phyloP scores from a whole-genome alignment of 2,329 filamentous ascomycete genomes.

The Teratosphaeria destructans region DNA sequence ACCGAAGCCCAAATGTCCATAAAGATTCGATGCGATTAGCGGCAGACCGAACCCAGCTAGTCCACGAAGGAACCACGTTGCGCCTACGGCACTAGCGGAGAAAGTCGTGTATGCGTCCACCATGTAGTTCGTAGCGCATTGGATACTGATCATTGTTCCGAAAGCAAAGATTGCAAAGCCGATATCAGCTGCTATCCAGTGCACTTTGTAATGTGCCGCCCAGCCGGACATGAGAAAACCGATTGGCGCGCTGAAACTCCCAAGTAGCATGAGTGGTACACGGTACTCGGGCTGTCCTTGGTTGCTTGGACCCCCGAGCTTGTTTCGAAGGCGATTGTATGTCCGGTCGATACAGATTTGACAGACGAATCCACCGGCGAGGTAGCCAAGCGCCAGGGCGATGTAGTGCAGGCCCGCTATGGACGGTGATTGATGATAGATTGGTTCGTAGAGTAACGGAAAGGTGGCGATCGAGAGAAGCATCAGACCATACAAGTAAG shows the following conservation, averaged over 20 bases:
- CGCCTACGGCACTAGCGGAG: constrained; percentile 37
- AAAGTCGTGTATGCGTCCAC: constrained; percentile 38
- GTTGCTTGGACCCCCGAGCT: neutral
- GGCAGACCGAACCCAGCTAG: constrained; percentile 40
- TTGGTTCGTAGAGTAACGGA: constrained; percentile 3
- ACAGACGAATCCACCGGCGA: neutral
- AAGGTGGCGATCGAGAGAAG: neutral
- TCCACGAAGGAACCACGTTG: constrained; percentile 34
- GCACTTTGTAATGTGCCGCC: constrained; percentile 28
- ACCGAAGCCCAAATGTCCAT: constrained; percentile 25
- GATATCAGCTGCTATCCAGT: constrained; percentile 26
- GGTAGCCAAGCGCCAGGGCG: constrained; percentile 43
- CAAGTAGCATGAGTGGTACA: constrained; percentile 13
- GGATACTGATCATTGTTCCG: constrained; percentile 7
- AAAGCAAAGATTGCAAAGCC: constrained; percentile 17
- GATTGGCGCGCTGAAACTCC: constrained; percentile 15
- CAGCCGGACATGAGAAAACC: constrained; percentile 37
- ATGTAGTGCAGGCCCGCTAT: constrained; percentile 51
- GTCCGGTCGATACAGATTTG: neutral
- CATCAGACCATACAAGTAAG: constrained; percentile 40
- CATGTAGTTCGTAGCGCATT: constrained; percentile 25
- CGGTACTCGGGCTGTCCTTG: constrained; percentile 10
- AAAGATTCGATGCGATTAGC: constrained; percentile 35
- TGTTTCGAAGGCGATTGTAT: neutral
- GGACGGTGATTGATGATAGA: constrained; percentile 45